Evolutionary conservation across 2,329 filamentous ascomycete species (phyloP).

Genomic region (Botrytis hyacinthi): DNA sequence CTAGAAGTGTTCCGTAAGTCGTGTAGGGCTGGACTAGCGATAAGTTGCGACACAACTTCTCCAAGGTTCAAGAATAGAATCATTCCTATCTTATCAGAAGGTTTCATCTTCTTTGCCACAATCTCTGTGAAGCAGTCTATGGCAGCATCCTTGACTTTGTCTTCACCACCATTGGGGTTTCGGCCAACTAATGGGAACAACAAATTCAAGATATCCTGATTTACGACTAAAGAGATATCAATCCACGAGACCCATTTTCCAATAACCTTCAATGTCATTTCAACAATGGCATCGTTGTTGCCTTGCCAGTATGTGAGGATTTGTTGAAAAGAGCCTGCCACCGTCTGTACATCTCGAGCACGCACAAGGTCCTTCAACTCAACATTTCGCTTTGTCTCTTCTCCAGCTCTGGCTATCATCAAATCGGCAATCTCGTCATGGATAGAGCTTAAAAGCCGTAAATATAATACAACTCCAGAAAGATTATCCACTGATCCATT

Average conservation of each 20-base stretch:
- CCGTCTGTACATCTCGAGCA: conserved; percentile 81
- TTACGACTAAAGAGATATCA: conserved; percentile 90
- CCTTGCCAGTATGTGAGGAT: conserved; percentile 71
- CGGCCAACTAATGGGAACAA: conserved; percentile 87
- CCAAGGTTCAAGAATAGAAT: conserved; percentile 86
- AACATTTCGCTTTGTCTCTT: conserved; percentile 80
- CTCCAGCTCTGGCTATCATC: conserved; percentile 72
- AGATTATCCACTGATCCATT: conserved; percentile 66
- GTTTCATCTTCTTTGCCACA: conserved; percentile 96
- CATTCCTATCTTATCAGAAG: conserved; percentile 89
- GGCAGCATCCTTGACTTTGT: conserved; percentile 83
- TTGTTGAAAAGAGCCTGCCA: conserved; percentile 88
- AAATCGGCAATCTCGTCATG: conserved; percentile 98
- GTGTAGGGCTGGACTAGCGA: conserved; percentile 75
- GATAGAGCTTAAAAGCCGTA: conserved; percentile 82
- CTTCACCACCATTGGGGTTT: conserved; percentile 59
- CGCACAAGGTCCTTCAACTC: conserved; percentile 89
- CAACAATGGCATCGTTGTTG: conserved; percentile 69
- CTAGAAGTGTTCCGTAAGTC: conserved; percentile 76
- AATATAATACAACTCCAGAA: conserved; percentile 77
- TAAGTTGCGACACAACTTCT: conserved; percentile 80
- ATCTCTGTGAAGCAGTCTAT: conserved; percentile 96
- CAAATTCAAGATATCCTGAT: conserved; percentile 79
- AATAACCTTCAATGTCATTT: conserved; percentile 87
- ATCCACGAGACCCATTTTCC: conserved; percentile 99